Conservation (phyloP, 2,329 filamentous ascomycete species). For the Xylaria multiplex region DNA sequence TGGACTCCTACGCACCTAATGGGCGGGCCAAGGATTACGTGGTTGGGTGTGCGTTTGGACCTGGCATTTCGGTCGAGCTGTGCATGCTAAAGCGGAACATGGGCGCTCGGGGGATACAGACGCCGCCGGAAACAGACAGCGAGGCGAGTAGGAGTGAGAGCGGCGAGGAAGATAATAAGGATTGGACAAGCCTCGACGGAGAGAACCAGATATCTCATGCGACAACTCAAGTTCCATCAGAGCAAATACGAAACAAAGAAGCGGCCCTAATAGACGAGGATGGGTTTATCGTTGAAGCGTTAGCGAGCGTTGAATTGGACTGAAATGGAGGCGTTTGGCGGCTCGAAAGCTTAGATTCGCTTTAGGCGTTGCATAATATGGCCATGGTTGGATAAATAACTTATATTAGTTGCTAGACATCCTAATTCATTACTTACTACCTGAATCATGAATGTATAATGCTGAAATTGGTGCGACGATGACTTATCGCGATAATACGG, state of each 20-base stretch:
- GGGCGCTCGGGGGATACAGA: constrained; percentile 52
- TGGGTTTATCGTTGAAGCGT: constrained; percentile 39
- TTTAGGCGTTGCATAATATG: constrained; percentile 7
- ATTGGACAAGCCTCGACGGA: constrained; percentile 44
- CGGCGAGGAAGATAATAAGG: constrained; percentile 50
- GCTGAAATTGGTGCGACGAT: background rate
- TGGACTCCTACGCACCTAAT: constrained; percentile 65
- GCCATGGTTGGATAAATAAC: constrained; percentile 16
- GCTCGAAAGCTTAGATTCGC: constrained; percentile 9
- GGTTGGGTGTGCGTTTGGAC: constrained; percentile 75
- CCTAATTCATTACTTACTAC: background rate
- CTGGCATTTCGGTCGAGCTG: constrained; percentile 75
- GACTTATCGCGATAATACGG: background rate
- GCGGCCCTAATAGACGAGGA: constrained; percentile 13
- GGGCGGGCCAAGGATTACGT: constrained; percentile 65
- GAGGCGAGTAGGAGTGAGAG: constrained; percentile 57
- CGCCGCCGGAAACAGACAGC: constrained; percentile 65
- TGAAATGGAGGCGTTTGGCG: constrained; percentile 20
- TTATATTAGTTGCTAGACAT: constrained; percentile 6
- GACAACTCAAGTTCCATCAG: constrained; percentile 30
- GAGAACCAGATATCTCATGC: constrained; percentile 39
- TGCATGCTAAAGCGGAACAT: constrained; percentile 68
- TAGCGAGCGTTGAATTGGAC: constrained; percentile 43
- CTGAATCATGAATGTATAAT: background rate
- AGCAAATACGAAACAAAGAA: background rate